Conservation (phyloP, 768 basidiomycete genomes). For the Termitomyces sp. region DNA sequence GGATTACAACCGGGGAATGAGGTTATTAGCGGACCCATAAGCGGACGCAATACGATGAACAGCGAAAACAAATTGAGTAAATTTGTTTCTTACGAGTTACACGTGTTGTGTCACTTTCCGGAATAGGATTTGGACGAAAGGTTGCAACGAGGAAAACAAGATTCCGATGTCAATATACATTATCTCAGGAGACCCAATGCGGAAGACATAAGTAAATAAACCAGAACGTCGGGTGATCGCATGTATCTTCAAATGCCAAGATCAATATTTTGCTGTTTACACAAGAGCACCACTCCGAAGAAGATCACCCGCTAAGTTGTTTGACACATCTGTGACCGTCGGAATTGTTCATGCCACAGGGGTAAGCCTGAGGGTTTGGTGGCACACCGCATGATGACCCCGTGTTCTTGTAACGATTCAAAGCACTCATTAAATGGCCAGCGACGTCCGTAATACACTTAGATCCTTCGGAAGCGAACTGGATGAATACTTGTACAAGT, state of each 20-base stretch:
- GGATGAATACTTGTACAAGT: constrained; percentile 3
- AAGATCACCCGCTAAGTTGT: neutral
- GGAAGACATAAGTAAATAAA: neutral
- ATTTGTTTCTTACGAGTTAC: neutral
- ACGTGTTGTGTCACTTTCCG: neutral
- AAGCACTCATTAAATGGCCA: neutral
- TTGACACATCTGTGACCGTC: neutral
- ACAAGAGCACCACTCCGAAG: neutral
- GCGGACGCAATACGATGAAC: neutral
- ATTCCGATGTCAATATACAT: neutral
- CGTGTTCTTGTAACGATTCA: neutral
- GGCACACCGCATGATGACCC: neutral
- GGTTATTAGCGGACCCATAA: neutral
- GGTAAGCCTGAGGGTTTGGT: neutral
- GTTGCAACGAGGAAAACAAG: neutral
- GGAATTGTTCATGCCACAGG: neutral
- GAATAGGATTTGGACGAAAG: neutral
- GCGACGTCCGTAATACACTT: neutral
- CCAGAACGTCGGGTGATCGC: neutral
- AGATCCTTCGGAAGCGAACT: neutral
- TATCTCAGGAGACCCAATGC: neutral
- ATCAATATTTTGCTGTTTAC: neutral
- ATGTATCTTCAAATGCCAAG: neutral
- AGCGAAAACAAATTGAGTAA: neutral
- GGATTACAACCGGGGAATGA: neutral